Conservation (phyloP, 805 yeast species). For the Lipomyces lipofer region DNA sequence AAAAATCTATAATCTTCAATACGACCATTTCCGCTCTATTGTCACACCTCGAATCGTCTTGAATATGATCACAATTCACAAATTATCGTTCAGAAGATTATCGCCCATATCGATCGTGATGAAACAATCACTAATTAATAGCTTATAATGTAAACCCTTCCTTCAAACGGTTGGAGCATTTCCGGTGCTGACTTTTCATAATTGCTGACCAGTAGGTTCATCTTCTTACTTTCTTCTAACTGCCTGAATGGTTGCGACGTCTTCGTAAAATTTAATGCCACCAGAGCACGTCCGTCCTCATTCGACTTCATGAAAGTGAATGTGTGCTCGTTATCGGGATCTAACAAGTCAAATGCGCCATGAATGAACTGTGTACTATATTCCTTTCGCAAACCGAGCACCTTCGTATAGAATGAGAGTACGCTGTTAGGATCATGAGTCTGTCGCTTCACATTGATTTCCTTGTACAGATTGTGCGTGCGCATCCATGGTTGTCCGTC, state of each 20-base stretch:
- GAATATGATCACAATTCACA: no score
- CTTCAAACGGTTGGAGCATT: slow-evolving; percentile 2
- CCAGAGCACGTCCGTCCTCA: no score
- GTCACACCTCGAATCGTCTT: no score
- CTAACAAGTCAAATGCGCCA: slow-evolving; percentile 49
- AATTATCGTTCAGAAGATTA: no score
- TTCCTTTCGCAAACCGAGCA: slow-evolving; percentile 47
- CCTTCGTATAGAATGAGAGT: slow-evolving; percentile 47
- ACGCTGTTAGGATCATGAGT: slow-evolving; percentile 48
- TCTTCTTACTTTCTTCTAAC: neutral
- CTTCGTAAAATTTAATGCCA: neutral
- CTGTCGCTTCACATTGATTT: slow-evolving; percentile 50
- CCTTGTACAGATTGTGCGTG: slow-evolving; percentile 51
- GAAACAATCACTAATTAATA: no score
- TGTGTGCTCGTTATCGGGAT: slow-evolving; percentile 32
- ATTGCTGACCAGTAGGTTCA: neutral
- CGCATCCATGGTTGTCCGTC: slow-evolving; percentile 48
- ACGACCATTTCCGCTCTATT: no score
- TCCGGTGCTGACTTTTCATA: neutral
- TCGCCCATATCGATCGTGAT: no score
- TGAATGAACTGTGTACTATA: slow-evolving; percentile 48
- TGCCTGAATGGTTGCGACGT: neutral
- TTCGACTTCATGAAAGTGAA: no score
- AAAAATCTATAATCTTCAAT: no score
- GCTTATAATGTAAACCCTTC: no score